Evolutionary conservation across 1,139 yeast genomes (phyloP), one percentile per base, ranked within the genome.

Genomic region (Magnusiomyces tetraspermus): DNA sequence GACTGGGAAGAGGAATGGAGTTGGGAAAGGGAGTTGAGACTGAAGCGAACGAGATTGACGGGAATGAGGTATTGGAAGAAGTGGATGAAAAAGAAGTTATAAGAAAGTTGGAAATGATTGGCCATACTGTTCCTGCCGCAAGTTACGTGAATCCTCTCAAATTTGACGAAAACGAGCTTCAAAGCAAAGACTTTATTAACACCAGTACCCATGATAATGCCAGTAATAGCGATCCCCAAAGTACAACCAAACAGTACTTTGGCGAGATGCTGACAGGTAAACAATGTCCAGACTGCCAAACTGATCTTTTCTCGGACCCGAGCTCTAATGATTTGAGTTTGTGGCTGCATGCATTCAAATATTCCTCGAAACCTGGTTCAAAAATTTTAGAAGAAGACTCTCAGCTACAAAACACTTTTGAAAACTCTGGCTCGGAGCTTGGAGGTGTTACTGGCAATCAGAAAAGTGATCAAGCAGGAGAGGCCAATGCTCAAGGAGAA

Each of bases 281-380:
- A 48, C 62, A 64, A 30, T 92, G 98, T 65, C 74, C 74, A 0
- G 76, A 73, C 1, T 89, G 97, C 64, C 80, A 78, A 0, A 72
- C 83, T n/a, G 86, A 82, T 21, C 68, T 88, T 17, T 90, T 87
- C 63, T 76, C 90, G 0, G 97, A 90, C 59, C 97, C 98, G 0
- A 87, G 94, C 2, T 81, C 85, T 1, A 83, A 84, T 60, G 97
- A 90, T 60, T 70, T 92, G 57, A 87, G 83, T 52, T 70, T 92
- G 41, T 92, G 95, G 94, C 71, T 92, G 37, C 99, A 92, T 71
- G 97, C 98, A 0, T 82, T 79, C 62, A 78, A 78, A 56, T 90
- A 89, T 57, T 59, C 64, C 8, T 45, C 48, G n/a, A 3, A 11
- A n/a, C n/a, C n/a, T n/a, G n/a, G n/a, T n/a, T n/a, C n/a, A n/a